Evolutionary conservation across 1,284 basidiomycete species (phyloP).

Genomic region (Trametes polyzona): DNA sequence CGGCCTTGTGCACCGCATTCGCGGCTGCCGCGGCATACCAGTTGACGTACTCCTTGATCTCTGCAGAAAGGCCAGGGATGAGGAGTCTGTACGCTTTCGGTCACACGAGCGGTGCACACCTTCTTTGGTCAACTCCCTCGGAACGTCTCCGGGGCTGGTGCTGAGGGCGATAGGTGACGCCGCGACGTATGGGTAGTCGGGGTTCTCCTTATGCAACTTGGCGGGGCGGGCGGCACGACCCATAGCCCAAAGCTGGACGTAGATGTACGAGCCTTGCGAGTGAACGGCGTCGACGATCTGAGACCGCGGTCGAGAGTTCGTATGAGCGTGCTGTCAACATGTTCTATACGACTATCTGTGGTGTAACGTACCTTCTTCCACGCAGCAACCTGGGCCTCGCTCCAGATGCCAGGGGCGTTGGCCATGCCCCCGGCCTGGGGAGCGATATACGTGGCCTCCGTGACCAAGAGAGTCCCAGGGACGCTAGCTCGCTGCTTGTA

Average conservation of each 20-base stretch:
- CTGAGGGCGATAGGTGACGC: slow-evolving; percentile 48
- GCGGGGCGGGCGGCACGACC: slow-evolving; percentile 43
- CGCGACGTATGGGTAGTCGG: slow-evolving; percentile 33
- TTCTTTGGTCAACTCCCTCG: slow-evolving; percentile 39
- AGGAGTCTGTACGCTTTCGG: not conserved
- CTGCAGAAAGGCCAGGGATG: slow-evolving; percentile 21
- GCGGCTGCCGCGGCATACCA: slow-evolving; percentile 43
- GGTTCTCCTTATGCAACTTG: slow-evolving; percentile 31
- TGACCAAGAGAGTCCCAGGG: slow-evolving; percentile 52
- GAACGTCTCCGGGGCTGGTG: slow-evolving; percentile 32
- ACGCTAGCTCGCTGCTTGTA: slow-evolving; percentile 49
- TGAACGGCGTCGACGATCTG: slow-evolving; percentile 36
- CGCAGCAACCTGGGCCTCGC: slow-evolving; percentile 44
- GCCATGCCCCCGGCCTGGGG: slow-evolving; percentile 42
- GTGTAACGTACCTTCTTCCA: slow-evolving; percentile 48
- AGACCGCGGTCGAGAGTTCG: too few species aligned
- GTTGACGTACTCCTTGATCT: slow-evolving; percentile 48
- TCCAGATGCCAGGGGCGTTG: slow-evolving; percentile 49
- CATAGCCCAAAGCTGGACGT: slow-evolving; percentile 51
- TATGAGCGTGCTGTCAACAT: not conserved
- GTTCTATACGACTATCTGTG: not conserved
- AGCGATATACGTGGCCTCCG: slow-evolving; percentile 50
- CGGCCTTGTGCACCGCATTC: slow-evolving; percentile 47
- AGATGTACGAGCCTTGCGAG: slow-evolving; percentile 44
- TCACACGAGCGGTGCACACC: slow-evolving; percentile 23